phyloP scores from a whole-genome alignment of 202 grass and related monocot species.

The Bolboschoenoplectus hybrid region DNA sequence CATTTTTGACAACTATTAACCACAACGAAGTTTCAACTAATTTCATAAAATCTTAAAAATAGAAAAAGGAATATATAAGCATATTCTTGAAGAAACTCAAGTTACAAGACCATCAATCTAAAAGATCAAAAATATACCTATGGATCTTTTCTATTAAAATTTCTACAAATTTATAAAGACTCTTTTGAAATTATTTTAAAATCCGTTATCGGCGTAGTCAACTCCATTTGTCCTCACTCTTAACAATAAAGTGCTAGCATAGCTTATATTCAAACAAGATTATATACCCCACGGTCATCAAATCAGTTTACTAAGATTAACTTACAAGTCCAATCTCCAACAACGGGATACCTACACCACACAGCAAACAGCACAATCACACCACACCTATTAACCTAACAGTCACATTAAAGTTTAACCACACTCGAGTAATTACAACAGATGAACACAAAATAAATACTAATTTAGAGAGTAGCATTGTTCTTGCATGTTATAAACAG shows the following conservation, averaged over 20 bases:
- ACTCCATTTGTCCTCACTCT: too few relatives aligned
- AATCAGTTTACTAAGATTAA: not conserved
- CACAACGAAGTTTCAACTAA: too few relatives aligned
- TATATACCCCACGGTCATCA: not conserved
- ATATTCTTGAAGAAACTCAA: too few relatives aligned
- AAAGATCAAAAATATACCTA: too few relatives aligned
- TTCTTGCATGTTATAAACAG: constrained; percentile 11
- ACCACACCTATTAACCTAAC: constrained; percentile 19
- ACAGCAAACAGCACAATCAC: not conserved
- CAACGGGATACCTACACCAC: constrained; percentile 28
- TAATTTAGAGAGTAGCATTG: not conserved
- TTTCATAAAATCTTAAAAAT: too few relatives aligned
- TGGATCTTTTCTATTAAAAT: too few relatives aligned
- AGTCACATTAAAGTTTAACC: not conserved
- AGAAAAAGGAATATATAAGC: too few relatives aligned
- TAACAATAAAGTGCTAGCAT: not conserved
- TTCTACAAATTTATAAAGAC: too few relatives aligned
- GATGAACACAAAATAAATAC: not conserved
- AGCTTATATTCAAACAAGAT: constrained; percentile 6
- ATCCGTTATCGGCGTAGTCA: too few relatives aligned
- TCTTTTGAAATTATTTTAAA: too few relatives aligned
- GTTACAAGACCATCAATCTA: too few relatives aligned
- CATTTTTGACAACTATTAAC: too few relatives aligned
- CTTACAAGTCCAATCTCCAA: not conserved
- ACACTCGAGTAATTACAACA: not conserved